A percentile compares a stretch with the other conserved stretches of the same genome.
These are phyloP conservation scores for Serendipita vermifera DNA, from an alignment of 768 basidiomycete genomes.

Conservation along the genomic window DNA sequence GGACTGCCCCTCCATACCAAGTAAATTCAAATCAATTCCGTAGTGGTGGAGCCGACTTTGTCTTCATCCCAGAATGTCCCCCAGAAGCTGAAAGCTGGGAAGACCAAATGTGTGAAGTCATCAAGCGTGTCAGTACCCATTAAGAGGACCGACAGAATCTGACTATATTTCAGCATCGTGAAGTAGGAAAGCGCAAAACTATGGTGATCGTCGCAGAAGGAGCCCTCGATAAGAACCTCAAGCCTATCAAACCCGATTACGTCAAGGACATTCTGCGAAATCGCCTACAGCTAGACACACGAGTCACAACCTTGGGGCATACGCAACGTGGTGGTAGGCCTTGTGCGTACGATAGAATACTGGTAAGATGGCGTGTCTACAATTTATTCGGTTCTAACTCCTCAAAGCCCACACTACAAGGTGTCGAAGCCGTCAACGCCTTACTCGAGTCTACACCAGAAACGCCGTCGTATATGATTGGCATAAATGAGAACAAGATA, in stretches of 20 bases:
- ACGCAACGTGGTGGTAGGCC: constrained; percentile 92
- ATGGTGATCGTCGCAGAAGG: constrained; percentile 98
- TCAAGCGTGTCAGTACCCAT: constrained; percentile 48
- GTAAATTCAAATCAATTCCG: neutral
- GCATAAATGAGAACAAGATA: constrained; percentile 90
- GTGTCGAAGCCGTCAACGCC: constrained; percentile 82
- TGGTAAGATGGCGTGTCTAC: constrained; percentile 37
- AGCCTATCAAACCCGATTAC: constrained; percentile 85
- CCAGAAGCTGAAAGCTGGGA: constrained; percentile 75
- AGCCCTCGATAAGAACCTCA: constrained; percentile 72
- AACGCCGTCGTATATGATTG: constrained; percentile 96
- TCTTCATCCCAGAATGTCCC: constrained; percentile 94
- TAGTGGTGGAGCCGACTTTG: constrained; percentile 86
- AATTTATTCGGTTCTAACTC: constrained; percentile 10
- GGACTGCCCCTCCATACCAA: neutral
- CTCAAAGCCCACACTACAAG: constrained; percentile 83
- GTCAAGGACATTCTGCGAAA: constrained; percentile 83
- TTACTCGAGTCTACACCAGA: constrained; percentile 74
- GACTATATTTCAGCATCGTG: constrained; percentile 52
- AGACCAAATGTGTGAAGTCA: constrained; percentile 75
- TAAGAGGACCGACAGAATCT: neutral
- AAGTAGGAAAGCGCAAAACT: constrained; percentile 89
- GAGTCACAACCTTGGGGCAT: constrained; percentile 95
- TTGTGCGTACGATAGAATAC: constrained; percentile 81
- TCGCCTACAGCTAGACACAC: constrained; percentile 79